Evolutionary conservation across 192 early-diverging fungal species (phyloP).

Genomic region (Dimargaris cristalligena): DNA sequence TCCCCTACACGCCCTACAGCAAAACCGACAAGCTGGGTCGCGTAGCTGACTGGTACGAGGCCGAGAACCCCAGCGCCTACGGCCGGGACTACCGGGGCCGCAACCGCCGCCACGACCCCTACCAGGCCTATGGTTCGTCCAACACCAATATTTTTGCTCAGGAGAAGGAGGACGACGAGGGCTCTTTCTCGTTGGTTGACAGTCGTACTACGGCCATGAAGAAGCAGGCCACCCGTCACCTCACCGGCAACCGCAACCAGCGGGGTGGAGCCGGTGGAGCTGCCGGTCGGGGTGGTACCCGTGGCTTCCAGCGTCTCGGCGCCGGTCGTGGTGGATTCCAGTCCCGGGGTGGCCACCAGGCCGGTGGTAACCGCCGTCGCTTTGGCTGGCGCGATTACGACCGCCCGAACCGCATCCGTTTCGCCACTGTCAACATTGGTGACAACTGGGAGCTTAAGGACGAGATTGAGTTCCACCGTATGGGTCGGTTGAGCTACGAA

Average conservation of each 20-base stretch:
- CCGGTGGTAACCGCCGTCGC: slow-evolving; percentile 26
- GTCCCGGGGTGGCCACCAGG: slow-evolving; percentile 24
- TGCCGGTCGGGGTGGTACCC: slow-evolving; percentile 17
- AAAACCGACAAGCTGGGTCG: slow-evolving; percentile 91
- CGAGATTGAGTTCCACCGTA: slow-evolving; percentile 83
- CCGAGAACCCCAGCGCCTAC: slow-evolving; percentile 33
- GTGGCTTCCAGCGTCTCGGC: slow-evolving; percentile 15
- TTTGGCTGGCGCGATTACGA: slow-evolving; percentile 22
- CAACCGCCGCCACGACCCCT: slow-evolving; percentile 27
- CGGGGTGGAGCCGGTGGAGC: slow-evolving; percentile 14
- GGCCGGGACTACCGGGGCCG: slow-evolving; percentile 20
- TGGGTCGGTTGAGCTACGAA: slow-evolving; percentile 67
- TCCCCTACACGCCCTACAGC: slow-evolving; percentile 90
- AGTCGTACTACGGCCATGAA: slow-evolving; percentile 47
- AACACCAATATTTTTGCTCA: slow-evolving; percentile 74
- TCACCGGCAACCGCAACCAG: slow-evolving; percentile 23
- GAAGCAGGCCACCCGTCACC: slow-evolving; percentile 33
- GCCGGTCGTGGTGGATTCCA: slow-evolving; percentile 14
- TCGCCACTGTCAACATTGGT: slow-evolving; percentile 72
- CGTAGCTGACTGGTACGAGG: slow-evolving; percentile 83
- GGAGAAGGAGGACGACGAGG: slow-evolving; percentile 79
- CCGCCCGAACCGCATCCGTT: slow-evolving; percentile 56
- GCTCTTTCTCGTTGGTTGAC: slow-evolving; percentile 88
- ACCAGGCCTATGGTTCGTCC: slow-evolving; percentile 73
- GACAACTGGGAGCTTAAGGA: slow-evolving; percentile 84